Evolutionary conservation across 257 asterid species (phyloP).

Genomic region (Lycium ferocissimum): DNA sequence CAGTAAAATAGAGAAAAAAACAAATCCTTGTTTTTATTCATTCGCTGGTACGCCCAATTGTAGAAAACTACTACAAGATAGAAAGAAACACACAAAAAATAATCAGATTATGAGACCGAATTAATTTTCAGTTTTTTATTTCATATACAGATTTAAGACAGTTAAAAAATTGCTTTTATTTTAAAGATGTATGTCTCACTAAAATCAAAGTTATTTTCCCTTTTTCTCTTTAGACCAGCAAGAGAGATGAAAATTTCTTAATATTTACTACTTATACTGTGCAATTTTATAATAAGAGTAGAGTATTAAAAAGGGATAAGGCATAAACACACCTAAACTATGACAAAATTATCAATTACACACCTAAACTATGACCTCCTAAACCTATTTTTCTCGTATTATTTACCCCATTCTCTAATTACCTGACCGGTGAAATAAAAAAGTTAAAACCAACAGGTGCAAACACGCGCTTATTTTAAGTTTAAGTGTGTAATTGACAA

Average conservation of each 20-base stretch:
- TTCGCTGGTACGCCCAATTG: background rate
- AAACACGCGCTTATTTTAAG: too few species aligned
- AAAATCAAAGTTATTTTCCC: background rate
- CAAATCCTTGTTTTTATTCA: background rate
- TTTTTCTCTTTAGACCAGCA: background rate
- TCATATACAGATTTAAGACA: background rate
- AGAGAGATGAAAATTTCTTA: background rate
- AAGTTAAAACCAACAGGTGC: too few species aligned
- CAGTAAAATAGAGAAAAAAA: background rate
- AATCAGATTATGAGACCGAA: background rate
- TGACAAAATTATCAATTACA: too few species aligned
- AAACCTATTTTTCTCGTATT: too few species aligned
- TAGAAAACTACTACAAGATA: background rate
- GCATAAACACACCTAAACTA: too few species aligned
- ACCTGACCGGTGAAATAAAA: too few species aligned
- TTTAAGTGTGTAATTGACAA: too few species aligned
- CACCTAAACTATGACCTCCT: too few species aligned
- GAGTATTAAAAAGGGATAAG: too few species aligned
- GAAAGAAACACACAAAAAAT: background rate
- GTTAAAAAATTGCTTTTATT: background rate
- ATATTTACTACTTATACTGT: background rate
- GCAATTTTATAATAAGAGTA: too few species aligned
- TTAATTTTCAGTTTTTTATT: background rate
- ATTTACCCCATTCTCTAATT: too few species aligned
- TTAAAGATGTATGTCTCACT: background rate